These are phyloP conservation scores for Venturia oleaginea DNA, from an alignment of 2,329 filamentous ascomycete genomes.

Conservation along the genomic window DNA sequence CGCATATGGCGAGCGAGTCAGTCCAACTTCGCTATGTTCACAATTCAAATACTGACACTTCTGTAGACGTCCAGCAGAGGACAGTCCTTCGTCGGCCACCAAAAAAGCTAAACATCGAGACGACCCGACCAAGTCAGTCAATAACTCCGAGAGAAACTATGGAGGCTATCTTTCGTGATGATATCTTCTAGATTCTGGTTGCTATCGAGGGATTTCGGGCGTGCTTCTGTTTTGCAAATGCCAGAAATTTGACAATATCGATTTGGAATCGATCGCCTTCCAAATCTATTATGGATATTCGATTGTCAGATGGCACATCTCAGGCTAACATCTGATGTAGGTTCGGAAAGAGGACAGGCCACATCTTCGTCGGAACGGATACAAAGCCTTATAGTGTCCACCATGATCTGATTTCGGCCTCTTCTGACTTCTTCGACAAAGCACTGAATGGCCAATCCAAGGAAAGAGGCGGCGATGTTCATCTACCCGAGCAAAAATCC, in stretches of 20 bases:
- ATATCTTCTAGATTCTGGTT: too few relatives aligned
- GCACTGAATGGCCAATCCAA: neutral
- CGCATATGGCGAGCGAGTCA: neutral
- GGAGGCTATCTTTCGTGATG: too few relatives aligned
- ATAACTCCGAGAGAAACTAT: neutral
- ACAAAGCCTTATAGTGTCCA: neutral
- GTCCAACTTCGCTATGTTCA: neutral
- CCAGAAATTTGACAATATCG: neutral
- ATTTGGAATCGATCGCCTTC: neutral
- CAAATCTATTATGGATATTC: neutral
- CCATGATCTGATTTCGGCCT: neutral
- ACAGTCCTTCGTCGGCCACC: neutral
- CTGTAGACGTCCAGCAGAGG: neutral
- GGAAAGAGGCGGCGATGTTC: neutral
- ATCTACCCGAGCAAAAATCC: neutral
- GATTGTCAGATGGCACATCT: neutral
- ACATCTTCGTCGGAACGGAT: neutral
- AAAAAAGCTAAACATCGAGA: neutral
- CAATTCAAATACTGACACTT: neutral
- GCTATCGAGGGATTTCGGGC: neutral
- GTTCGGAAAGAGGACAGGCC: neutral
- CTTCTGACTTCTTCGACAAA: conserved; percentile 5
- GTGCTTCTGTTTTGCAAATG: neutral
- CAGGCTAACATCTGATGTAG: neutral
- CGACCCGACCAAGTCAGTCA: neutral